Evolutionary conservation across 73 alveolate species (phyloP).

Genomic region (Paramecium caudatum): DNA sequence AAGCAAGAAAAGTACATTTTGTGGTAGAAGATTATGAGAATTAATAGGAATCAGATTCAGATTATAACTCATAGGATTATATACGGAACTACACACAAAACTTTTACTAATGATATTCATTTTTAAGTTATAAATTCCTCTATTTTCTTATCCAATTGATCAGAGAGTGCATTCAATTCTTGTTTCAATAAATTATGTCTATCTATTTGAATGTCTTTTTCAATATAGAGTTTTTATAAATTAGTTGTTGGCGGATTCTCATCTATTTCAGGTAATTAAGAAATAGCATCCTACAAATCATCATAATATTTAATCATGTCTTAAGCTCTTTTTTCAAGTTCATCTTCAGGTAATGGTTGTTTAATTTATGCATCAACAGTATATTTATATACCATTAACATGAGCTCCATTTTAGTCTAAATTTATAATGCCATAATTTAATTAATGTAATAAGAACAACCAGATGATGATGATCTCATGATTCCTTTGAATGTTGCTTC

Average conservation of each 20-base stretch:
- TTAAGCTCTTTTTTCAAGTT: background rate
- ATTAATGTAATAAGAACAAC: background rate
- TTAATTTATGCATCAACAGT: background rate
- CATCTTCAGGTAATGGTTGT: background rate
- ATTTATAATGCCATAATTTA: constrained; percentile 43
- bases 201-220: constrained; percentile 29
- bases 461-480: constrained; percentile 44
- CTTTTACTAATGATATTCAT: constrained; percentile 60
- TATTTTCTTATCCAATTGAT: constrained; percentile 6
- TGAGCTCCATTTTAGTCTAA: background rate
- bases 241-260: background rate
- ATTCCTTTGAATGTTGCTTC: constrained; percentile 47
- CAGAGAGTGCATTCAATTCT: background rate
- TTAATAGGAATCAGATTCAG: constrained; percentile 64
- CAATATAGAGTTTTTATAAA: background rate
- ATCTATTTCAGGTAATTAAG: background rate
- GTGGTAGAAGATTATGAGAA: constrained; percentile 61
- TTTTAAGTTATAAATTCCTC: constrained; percentile 1
- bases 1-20: constrained; percentile 68
- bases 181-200: background rate
- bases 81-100: constrained; percentile 43
- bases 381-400: constrained; percentile 23
- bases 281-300: background rate
- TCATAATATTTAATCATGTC: background rate
- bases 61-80: constrained; percentile 60